Conservation (phyloP, 306 rosid genomes). For the Vigna reflexopilosa region DNA sequence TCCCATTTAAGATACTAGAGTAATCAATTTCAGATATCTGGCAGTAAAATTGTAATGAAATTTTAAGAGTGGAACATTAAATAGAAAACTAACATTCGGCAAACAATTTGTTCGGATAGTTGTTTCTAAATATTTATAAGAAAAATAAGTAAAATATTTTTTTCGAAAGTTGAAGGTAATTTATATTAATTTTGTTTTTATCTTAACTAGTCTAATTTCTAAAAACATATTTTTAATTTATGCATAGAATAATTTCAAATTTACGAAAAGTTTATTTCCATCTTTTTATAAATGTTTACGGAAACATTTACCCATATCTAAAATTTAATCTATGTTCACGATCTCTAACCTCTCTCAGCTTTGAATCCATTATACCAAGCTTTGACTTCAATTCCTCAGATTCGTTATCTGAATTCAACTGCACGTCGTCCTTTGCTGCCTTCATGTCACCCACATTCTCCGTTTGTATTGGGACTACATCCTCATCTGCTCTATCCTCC, state of each 20-base stretch:
- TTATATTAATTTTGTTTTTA: too few species aligned
- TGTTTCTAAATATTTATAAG: too few species aligned
- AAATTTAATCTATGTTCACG: slow-evolving; percentile 33
- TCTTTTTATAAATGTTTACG: too few species aligned
- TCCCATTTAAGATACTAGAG: slow-evolving; percentile 17
- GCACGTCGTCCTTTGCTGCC: slow-evolving; percentile 45
- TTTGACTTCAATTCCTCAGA: slow-evolving; percentile 68
- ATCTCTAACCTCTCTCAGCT: slow-evolving; percentile 81
- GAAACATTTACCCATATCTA: too few species aligned
- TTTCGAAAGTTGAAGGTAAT: too few species aligned
- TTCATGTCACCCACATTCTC: slow-evolving; percentile 52
- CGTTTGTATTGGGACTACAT: slow-evolving; percentile 43
- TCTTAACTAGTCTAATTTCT: too few species aligned
- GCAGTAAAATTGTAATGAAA: slow-evolving; percentile 30
- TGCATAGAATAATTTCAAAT: too few species aligned
- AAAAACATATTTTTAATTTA: too few species aligned
- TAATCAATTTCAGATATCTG: slow-evolving; percentile 20
- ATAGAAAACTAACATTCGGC: slow-evolving; percentile 22
- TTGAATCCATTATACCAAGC: slow-evolving; percentile 62
- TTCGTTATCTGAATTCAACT: slow-evolving; percentile 53
- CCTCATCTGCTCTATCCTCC: slow-evolving; percentile 51
- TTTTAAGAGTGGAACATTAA: slow-evolving; percentile 12
- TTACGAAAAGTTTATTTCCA: too few species aligned
- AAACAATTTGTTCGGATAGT: neutral
- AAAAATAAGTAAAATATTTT: too few species aligned